Conservation (phyloP, 129 eudicot genomes). For the Smallanthus sonchifolius region DNA sequence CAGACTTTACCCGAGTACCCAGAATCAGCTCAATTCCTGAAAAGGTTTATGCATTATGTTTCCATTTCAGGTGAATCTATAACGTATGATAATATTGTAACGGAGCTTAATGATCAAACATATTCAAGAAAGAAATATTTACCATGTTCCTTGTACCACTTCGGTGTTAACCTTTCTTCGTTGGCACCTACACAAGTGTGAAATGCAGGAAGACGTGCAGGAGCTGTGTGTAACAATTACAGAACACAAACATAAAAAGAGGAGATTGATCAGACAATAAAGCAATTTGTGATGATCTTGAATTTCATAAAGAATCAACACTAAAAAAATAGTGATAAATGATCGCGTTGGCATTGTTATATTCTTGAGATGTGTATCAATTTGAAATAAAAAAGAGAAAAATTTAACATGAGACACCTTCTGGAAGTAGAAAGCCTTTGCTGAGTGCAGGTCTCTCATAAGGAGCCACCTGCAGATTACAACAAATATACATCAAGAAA, state of each 20-base stretch:
- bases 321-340: not conserved
- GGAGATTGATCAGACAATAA: not conserved
- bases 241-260: not conserved
- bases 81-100: not conserved
- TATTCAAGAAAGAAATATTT: conserved; percentile 15
- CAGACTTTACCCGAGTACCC: conserved; percentile 14
- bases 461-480: conserved; percentile 72
- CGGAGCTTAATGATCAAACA: not conserved
- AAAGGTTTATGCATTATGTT: not conserved
- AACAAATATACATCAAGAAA: not conserved
- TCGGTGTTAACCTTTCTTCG: conserved; percentile 78
- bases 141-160: conserved; percentile 97
- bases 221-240: conserved; percentile 36
- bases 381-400: not conserved
- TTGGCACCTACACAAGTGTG: conserved; percentile 92
- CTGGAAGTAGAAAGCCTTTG: conserved; percentile 97
- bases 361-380: not conserved
- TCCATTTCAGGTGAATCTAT: not conserved
- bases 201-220: conserved; percentile 87
- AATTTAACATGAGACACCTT: conserved; percentile 48
- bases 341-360: not conserved
- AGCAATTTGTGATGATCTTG: not conserved
- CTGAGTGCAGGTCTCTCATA: conserved; percentile 99
- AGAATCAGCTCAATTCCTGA: conserved; percentile 7
- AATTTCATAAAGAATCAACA: not conserved